Percentiles rank a stretch among this genome's conserved stretches.
Evolutionary conservation across 2,329 filamentous ascomycete species (phyloP).

Genomic region (Aureobasidium leucospermi): DNA sequence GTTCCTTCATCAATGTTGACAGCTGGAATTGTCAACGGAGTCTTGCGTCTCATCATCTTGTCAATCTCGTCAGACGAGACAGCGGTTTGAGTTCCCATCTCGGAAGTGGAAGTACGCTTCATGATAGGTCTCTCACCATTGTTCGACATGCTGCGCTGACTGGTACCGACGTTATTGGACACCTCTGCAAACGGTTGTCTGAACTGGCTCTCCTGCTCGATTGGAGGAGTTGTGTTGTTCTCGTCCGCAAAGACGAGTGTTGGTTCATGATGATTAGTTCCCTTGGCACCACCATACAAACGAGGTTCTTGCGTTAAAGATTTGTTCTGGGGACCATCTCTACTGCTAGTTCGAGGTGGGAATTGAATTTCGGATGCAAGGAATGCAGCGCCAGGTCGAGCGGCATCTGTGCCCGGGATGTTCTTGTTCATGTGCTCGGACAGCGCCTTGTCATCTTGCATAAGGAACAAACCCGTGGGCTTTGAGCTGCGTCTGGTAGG

Average conservation of each 20-base stretch:
- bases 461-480: not conserved
- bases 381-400: constrained; percentile 7
- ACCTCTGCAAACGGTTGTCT: constrained; percentile 16
- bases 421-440: not conserved
- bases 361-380: not conserved
- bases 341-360: constrained; percentile 5
- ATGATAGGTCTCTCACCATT: not conserved
- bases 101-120: constrained; percentile 29
- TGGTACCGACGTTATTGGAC: constrained; percentile 16
- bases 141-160: constrained; percentile 5
- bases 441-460: not conserved
- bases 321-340: not conserved
- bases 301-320: constrained; percentile 11
- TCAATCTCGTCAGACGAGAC: constrained; percentile 80
- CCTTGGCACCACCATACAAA: constrained; percentile 16
- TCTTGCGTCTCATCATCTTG: constrained; percentile 56
- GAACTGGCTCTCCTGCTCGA: not conserved
- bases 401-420: constrained; percentile 7
- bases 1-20: constrained; percentile 15
- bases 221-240: not conserved
- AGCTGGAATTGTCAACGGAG: constrained; percentile 24
- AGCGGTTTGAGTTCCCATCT: constrained; percentile 74
- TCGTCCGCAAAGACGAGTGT: constrained; percentile 20
- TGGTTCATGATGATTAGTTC: constrained; percentile 14
- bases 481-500: not conserved